Evolutionary conservation across 176 grass and related monocot species (phyloP).

Genomic region (Zoysia pacifica): DNA sequence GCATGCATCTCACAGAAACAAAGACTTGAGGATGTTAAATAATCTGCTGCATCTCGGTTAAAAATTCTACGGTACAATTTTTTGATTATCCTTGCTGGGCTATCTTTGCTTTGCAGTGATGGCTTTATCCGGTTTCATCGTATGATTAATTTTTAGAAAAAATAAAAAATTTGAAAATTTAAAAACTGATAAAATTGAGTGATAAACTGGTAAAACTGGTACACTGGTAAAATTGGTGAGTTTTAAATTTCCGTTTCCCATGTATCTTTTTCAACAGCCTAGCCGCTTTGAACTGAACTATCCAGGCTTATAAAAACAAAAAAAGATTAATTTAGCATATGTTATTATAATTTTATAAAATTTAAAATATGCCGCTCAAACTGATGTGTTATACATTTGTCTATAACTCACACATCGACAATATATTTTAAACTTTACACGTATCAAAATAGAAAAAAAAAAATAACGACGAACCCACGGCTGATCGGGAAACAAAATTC

Average conservation of each 20-base stretch:
- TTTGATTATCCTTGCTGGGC: not conserved
- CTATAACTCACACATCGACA: too few relatives aligned
- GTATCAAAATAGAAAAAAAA: too few relatives aligned
- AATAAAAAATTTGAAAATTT: too few relatives aligned
- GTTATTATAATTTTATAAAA: too few relatives aligned
- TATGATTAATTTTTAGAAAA: too few relatives aligned
- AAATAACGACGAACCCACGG: not conserved
- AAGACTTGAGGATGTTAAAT: constrained; percentile 30
- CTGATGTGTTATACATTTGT: too few relatives aligned
- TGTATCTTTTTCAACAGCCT: not conserved
- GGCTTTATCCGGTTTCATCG: not conserved
- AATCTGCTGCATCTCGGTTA: constrained; percentile 31
- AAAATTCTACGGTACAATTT: not conserved
- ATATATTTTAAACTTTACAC: too few relatives aligned
- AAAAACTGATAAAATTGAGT: too few relatives aligned
- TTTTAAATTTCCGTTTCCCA: not conserved
- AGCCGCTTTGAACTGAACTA: not conserved
- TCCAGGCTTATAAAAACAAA: not conserved
- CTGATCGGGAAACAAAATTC: constrained; percentile 9
- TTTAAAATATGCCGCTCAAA: too few relatives aligned
- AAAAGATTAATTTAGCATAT: too few relatives aligned
- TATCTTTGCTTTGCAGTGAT: not conserved
- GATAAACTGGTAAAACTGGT: too few relatives aligned
- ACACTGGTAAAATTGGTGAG: too few relatives aligned
- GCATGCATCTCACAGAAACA: constrained; percentile 14